Evolutionary conservation across 371 early-diverging fungal species (phyloP).

Genomic region (Mucor ambiguus): DNA sequence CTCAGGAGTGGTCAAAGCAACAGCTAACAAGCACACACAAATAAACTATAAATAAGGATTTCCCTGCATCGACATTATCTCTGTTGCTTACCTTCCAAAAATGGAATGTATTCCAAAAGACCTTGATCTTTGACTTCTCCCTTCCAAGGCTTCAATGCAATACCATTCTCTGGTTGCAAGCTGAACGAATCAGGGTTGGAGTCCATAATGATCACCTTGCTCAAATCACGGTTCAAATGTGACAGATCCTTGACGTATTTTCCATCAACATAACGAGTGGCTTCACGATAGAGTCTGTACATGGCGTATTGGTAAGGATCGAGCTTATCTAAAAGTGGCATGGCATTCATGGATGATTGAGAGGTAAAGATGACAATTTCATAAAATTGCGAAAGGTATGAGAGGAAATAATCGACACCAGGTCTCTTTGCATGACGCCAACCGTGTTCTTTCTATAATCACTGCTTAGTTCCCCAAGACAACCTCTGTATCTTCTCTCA

Average conservation of each 20-base stretch:
- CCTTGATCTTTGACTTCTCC: constrained; percentile 85
- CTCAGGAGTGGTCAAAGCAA: constrained; percentile 72
- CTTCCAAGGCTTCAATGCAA: constrained; percentile 83
- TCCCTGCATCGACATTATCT: not conserved
- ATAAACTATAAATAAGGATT: not conserved
- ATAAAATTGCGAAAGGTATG: constrained; percentile 86
- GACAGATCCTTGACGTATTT: constrained; percentile 91
- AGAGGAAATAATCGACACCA: constrained; percentile 92
- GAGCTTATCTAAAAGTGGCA: constrained; percentile 83
- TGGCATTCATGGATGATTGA: constrained; percentile 72
- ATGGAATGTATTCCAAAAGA: constrained; percentile 83
- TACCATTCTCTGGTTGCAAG: constrained; percentile 91
- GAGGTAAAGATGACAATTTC: constrained; percentile 96
- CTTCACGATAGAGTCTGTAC: constrained; percentile 89
- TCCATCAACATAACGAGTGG: constrained; percentile 83
- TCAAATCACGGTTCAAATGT: constrained; percentile 90
- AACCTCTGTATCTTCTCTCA: not conserved
- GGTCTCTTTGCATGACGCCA: constrained; percentile 97
- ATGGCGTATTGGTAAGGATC: constrained; percentile 88
- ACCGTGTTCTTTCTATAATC: constrained; percentile 73
- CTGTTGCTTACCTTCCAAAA: constrained; percentile 75
- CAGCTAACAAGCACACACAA: constrained; percentile 35
- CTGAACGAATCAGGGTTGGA: constrained; percentile 79
- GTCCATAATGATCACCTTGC: constrained; percentile 92
- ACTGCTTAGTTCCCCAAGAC: no score